These are phyloP conservation scores for Caloboletus firmus DNA, from an alignment of 1,284 basidiomycete species.

Conservation along the genomic window DNA sequence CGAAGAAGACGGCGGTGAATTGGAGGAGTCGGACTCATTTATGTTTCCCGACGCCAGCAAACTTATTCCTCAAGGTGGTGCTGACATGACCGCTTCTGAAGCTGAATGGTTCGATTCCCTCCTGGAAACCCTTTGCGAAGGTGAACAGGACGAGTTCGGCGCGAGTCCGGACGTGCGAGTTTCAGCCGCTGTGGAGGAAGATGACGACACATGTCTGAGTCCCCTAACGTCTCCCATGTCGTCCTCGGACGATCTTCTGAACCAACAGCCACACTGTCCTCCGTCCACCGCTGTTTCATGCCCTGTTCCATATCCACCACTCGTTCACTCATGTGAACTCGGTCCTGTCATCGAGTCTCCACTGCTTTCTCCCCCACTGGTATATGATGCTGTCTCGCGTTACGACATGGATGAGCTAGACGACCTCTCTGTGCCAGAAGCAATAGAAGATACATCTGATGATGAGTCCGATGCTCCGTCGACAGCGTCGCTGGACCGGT, in stretches of 20 bases:
- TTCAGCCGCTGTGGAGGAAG: conserved; percentile 49
- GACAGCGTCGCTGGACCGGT: conserved; percentile 59
- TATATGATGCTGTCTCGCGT: conserved; percentile 61
- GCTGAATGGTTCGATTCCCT: conserved; percentile 78
- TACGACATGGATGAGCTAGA: conserved; percentile 61
- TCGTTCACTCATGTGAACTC: conserved; percentile 49
- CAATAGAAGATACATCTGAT: conserved; percentile 78
- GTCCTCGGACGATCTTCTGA: conserved; percentile 67
- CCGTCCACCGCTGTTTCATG: conserved; percentile 52
- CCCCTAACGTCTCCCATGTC: conserved; percentile 66
- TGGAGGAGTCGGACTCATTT: conserved; percentile 60
- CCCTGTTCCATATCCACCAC: conserved; percentile 65
- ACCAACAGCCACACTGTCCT: conserved; percentile 48
- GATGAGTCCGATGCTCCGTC: conserved; percentile 73
- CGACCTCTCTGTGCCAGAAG: conserved; percentile 68
- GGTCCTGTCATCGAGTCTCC: conserved; percentile 41
- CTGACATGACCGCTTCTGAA: conserved; percentile 53
- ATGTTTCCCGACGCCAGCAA: conserved; percentile 75
- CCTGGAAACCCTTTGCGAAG: conserved; percentile 65
- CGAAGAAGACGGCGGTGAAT: conserved; percentile 37
- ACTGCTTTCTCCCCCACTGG: conserved; percentile 40
- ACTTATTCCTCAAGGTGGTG: conserved; percentile 42
- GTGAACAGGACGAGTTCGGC: conserved; percentile 58
- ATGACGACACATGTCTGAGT: conserved; percentile 53
- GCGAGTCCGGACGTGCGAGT: conserved; percentile 43